Conservation (phyloP, 1,139 yeast species). For the Diutina catenulata region DNA sequence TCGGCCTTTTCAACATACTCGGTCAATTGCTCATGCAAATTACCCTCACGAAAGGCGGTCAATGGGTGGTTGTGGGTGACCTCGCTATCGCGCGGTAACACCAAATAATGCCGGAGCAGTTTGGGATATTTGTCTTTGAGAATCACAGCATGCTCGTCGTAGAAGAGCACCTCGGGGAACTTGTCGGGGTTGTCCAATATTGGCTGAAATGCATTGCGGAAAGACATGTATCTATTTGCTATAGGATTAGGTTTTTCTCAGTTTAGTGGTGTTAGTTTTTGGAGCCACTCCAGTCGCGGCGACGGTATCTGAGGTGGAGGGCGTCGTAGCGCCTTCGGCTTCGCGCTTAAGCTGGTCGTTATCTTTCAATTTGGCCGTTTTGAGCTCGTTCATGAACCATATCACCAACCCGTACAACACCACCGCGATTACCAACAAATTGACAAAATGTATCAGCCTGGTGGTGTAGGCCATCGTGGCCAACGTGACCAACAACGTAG, state of each 20-base stretch:
- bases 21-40: constrained; percentile 19
- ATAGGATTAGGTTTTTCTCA: neutral
- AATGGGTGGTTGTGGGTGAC: constrained; percentile 41
- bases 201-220: constrained; percentile 20
- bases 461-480: constrained; percentile 49
- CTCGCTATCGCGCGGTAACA: constrained; percentile 40
- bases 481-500: constrained; percentile 41
- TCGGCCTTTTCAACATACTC: constrained; percentile 33
- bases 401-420: constrained; percentile 69
- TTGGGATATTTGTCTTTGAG: constrained; percentile 57
- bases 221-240: constrained; percentile 8
- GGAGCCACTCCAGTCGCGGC: too few species aligned
- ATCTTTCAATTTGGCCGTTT: constrained; percentile 35
- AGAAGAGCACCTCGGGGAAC: constrained; percentile 19
- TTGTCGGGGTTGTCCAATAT: constrained; percentile 22
- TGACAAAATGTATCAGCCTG: constrained; percentile 64
- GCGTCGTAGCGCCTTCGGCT: constrained; percentile 8
- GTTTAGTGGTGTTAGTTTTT: too few species aligned
- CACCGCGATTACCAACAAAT: constrained; percentile 56
- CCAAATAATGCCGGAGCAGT: constrained; percentile 45
- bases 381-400: constrained; percentile 78
- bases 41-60: constrained; percentile 29
- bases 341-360: constrained; percentile 21
- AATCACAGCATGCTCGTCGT: constrained; percentile 43
- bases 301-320: too few species aligned